Base-by-base conservation (phyloP, 768 basidiomycete species). In the Hygrocybe punicea region DNA sequence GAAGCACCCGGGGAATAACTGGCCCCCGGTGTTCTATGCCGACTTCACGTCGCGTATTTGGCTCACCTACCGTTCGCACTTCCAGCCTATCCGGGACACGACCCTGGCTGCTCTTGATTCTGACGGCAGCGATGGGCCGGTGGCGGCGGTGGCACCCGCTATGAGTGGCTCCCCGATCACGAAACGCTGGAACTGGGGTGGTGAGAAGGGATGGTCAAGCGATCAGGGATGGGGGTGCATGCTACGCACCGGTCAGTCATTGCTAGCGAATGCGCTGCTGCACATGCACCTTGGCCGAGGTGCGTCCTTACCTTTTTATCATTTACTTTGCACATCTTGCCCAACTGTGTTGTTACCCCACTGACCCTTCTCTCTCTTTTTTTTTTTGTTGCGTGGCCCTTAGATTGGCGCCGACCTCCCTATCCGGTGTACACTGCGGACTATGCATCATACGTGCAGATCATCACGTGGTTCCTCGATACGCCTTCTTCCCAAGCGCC, bases 391-490 rank as follows among this genome's bases (percentile, higher is more conserved):
- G 9, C 40, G n/a, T n/a, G n/a, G n/a, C 36, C 40, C 33, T 25
- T 58, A 95, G 94, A 94, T 57, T 96, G 94, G 93, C 80, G 93
- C 53, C 76, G 86, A 19, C 91, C 93, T 0, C 80, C 84, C 0
- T 67, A 82, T 56, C 76, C 82, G 2, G 74, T 85, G 13, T 73
- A 75, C 56, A 83, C 85, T 0, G 76, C 82, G 2, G 84, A 80
- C 42, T 93, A 90, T 66, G 90, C 91, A 1, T 87, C 83, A 2
- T 98, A 99, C 65, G 90, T 96, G 6, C 89, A 89, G 60, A 89
- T 98, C 51, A 57, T 99, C 19, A 89, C 91, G 0, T 98, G 95
- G 93, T 99, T 98, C 75, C 73, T 98, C 46, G 96, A 99, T 67
- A 86, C 88, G 2, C 95, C 95, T 0, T 80, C 86, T 0, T 84